Evolutionary conservation across 2,329 filamentous ascomycete species (phyloP), one percentile per base, ranked within the genome.

Genomic region (Verticillium klebahnii): DNA sequence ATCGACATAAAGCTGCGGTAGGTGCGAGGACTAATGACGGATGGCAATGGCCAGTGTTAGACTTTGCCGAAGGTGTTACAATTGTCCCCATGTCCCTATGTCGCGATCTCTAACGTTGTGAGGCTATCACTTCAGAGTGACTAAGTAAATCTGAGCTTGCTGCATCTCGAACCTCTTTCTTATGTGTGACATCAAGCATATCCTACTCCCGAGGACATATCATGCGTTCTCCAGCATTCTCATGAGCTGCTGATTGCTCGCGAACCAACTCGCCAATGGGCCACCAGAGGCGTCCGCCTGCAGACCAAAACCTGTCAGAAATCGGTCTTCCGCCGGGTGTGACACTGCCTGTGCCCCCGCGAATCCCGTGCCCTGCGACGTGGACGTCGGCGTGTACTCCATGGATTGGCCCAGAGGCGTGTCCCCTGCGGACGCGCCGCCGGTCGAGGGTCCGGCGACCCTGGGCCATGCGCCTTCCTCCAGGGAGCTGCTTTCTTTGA

Each of bases 211-310:
- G 45, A n/a, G n/a, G 7, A 6, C n/a, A 15, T 40, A 11, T 50
- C n/a, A 40, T 32, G 39, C 19, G 17, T 58, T 58, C 15, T 58
- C 57, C 39, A 58, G n/a, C 39, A 58, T 50, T 39, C 37, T 58
- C 57, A 58, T 50, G 4, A 58, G 25, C 25, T 58, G 57, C 37
- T 58, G 37, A 19, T 58, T 58, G 15, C 57, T 58, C 25, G 56
- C 25, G n/a, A 52, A 58, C 57, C 37, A 50, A 15, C 25, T 58
- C 39, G 57, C 57, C 23, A 58, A 34, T 4, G 36, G 45, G 12
- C 19, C 19, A 23, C 45, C 45, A n/a, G 19, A 25, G 5, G 45
- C 25, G 19, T 50, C 45, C 4, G 25, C 25, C 37, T 58, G 57
- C 15, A 50, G 12, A 9, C 57, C 57, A 4, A 58, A 14, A 15